phyloP scores from a whole-genome alignment of 2,329 filamentous ascomycete species.

The Trichoderma semiorbis region DNA sequence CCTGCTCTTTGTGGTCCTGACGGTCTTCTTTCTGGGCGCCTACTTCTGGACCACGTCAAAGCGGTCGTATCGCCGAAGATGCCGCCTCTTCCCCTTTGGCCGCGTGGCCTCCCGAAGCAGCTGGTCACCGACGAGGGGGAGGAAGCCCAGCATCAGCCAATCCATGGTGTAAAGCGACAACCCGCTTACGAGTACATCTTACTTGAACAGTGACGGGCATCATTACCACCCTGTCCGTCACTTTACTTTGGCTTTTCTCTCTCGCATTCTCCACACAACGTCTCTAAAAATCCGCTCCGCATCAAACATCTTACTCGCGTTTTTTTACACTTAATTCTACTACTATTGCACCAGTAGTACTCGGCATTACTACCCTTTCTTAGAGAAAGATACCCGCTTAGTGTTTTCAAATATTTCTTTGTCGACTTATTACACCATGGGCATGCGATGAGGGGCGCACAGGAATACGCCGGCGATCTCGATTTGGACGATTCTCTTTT shows the following conservation, averaged over 20 bases:
- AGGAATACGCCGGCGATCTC: conserved; percentile 8
- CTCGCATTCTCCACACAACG: not conserved
- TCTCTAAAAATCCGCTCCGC: not conserved
- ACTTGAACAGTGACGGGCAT: not conserved
- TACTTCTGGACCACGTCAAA: conserved; percentile 12
- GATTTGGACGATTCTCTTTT: not conserved
- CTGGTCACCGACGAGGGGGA: conserved; percentile 13
- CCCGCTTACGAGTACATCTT: not conserved
- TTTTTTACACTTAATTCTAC: not conserved
- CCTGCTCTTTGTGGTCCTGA: conserved; percentile 15
- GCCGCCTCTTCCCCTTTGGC: conserved; percentile 14
- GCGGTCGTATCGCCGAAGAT: conserved; percentile 12
- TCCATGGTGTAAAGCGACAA: not conserved
- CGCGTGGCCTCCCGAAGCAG: conserved; percentile 11
- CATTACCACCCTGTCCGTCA: not conserved
- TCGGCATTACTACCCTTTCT: not conserved
- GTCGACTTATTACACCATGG: not conserved
- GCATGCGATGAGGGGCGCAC: not conserved
- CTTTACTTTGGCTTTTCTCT: not conserved
- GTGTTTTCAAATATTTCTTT: not conserved
- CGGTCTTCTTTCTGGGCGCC: not conserved
- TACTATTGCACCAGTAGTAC: conserved; percentile 1
- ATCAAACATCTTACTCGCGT: not conserved
- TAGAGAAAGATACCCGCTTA: conserved; percentile 1
- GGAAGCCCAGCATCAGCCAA: conserved; percentile 18